Evolutionary conservation across 2,329 filamentous ascomycete genomes (phyloP).

Genomic region (Orbilia brochopaga): DNA sequence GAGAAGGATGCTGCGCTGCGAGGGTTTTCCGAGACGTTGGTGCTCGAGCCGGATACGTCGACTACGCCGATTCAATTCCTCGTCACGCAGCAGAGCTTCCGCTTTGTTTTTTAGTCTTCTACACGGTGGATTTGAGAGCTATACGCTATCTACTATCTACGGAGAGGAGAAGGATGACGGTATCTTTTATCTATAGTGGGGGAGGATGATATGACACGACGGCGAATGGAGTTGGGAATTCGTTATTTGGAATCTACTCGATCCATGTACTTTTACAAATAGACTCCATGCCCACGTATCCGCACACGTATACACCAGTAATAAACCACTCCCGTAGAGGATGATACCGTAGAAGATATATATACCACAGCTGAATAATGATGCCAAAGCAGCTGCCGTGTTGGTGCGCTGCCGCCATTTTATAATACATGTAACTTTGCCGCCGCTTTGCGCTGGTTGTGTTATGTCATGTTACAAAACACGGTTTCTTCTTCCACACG

Average conservation of each 20-base stretch:
- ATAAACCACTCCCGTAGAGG: background rate
- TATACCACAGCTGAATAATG: too few relatives aligned
- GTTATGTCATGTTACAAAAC: slow-evolving; percentile 30
- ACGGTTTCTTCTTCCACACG: slow-evolving; percentile 47
- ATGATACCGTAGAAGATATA: background rate
- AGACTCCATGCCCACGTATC: too few relatives aligned
- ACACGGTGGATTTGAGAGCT: too few relatives aligned
- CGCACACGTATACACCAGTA: too few relatives aligned
- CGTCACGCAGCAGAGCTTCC: slow-evolving; percentile 53
- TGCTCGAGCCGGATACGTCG: slow-evolving; percentile 69
- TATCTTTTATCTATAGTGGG: slow-evolving; percentile 45
- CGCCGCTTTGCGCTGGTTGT: slow-evolving; percentile 40
- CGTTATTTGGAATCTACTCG: too few relatives aligned
- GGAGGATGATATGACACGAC: too few relatives aligned
- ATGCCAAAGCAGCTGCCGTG: slow-evolving; percentile 1
- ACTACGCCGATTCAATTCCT: slow-evolving; percentile 51
- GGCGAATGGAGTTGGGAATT: slow-evolving; percentile 5
- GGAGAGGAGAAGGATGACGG: too few relatives aligned
- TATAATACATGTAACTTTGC: slow-evolving; percentile 15
- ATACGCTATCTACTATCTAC: too few relatives aligned
- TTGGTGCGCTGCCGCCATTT: slow-evolving; percentile 15
- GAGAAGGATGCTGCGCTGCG: slow-evolving; percentile 68
- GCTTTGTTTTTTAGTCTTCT: slow-evolving; percentile 54
- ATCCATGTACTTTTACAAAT: too few relatives aligned
- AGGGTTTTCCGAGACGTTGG: slow-evolving; percentile 79